These are phyloP conservation scores for Boletus insuetus DNA, from an alignment of 768 basidiomycete genomes.

Conservation along the genomic window DNA sequence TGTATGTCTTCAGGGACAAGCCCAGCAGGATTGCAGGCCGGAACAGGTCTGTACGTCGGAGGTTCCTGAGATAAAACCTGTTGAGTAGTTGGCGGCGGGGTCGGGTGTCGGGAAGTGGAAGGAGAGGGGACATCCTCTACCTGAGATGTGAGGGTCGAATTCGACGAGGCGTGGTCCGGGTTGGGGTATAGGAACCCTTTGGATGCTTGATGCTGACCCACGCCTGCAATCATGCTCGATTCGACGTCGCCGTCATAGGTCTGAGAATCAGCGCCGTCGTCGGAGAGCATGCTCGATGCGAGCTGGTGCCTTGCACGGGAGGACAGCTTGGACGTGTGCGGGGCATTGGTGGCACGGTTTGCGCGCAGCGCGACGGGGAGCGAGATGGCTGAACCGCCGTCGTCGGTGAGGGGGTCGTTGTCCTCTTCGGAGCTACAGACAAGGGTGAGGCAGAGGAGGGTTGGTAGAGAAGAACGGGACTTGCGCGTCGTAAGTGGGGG, in stretches of 20 bases:
- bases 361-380: conserved; percentile 33
- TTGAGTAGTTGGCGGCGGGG: conserved; percentile 25
- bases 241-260: conserved; percentile 92
- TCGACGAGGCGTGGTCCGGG: conserved; percentile 45
- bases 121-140: conserved; percentile 23
- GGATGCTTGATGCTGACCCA: conserved; percentile 37
- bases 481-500: conserved; percentile 76
- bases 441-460: conserved; percentile 12
- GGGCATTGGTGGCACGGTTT: conserved; percentile 29
- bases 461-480: conserved; percentile 16
- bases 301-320: conserved; percentile 48
- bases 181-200: conserved; percentile 27
- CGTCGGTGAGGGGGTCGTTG: conserved; percentile 84
- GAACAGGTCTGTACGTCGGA: conserved; percentile 37
- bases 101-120: conserved; percentile 18
- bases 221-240: conserved; percentile 63
- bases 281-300: conserved; percentile 54
- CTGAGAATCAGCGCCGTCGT: conserved; percentile 78
- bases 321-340: conserved; percentile 20
- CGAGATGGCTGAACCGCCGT: conserved; percentile 54
- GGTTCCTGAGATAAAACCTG: conserved; percentile 39
- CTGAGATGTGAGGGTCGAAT: conserved; percentile 52
- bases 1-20: conserved; percentile 78
- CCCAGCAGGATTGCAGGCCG: conserved; percentile 59
- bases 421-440: conserved; percentile 73